Evolutionary conservation across 805 yeast genomes (phyloP), one percentile per base, ranked within the genome.

Genomic region (Saccharomyces eubayanus): DNA sequence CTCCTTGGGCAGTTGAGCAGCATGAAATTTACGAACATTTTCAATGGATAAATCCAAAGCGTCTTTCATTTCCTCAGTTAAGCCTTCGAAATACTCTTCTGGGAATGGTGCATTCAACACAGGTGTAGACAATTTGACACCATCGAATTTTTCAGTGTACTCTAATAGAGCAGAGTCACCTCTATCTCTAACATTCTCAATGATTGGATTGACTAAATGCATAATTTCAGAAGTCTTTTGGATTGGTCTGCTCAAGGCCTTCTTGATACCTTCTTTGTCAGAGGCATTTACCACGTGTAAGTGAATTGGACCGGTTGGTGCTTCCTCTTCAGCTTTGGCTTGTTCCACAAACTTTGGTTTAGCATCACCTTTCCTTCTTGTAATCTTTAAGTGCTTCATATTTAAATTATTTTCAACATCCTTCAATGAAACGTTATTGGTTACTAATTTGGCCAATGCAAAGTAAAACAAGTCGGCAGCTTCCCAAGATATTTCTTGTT

Each of bases 301-400:
- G 51, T 56, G 52, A 48, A 68, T 62, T 36, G 57, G 62, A 14
- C 55, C 56, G 6, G 51, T 47, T 20, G 58, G 52, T 30, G 62
- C 58, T 30, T 59, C 60, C 31, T 57, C 55, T 9, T 58, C 49
- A 45, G 62, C 62, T 28, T 62, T 59, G 31, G 55, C 63, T 54
- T 62, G 60, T 57, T 76, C 70, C 50, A 82, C 57, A 71, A 86
- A 94, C 67, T 84, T 83, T 27, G 88, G 83, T 72, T 92, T 92
- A 47, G 99, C 98, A 73, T 94, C 97, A 51, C 99, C 99, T 72
- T 84, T 86, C 68, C 99, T 81, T 72, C 99, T 82, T 2, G 96
- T 83, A 55, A 94, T 89, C 72, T 92, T 92, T 64, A 84, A 73
- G 48, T 89, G 79, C 76, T 94, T 94, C 67, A 84, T 70, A 65